A percentile compares a stretch with the other conserved stretches of the same genome.
Evolutionary conservation across 1,284 basidiomycete species (phyloP).

Genomic region (Neotropicomus parvogracilis): DNA sequence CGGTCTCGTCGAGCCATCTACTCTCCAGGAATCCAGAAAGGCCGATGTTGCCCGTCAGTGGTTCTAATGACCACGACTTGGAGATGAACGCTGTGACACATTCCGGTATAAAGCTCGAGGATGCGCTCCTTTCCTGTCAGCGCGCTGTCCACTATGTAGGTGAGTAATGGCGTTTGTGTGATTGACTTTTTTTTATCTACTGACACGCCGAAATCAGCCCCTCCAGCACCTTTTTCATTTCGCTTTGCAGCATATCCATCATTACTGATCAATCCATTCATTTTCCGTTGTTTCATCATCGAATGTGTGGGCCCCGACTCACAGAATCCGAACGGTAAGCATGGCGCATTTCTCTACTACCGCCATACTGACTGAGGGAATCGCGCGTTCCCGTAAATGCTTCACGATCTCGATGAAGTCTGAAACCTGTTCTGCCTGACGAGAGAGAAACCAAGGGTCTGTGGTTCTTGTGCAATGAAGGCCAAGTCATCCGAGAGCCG

Average conservation of each 20-base stretch:
- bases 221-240: constrained; percentile 10
- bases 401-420: no score
- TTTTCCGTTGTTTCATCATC: constrained; percentile 14
- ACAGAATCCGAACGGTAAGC: no score
- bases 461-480: no score
- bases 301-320: constrained; percentile 1
- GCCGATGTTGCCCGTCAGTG: constrained; percentile 21
- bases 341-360: no score
- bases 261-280: constrained; percentile 36
- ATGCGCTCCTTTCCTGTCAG: constrained; percentile 68
- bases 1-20: constrained; percentile 27
- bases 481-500: no score
- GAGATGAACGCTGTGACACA: constrained; percentile 29
- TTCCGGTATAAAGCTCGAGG: constrained; percentile 53
- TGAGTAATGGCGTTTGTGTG: constrained; percentile 12
- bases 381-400: no score
- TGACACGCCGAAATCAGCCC: constrained; percentile 18
- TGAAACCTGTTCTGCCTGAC: no score
- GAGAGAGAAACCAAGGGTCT: no score
- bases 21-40: constrained; percentile 30
- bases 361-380: no score
- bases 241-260: constrained; percentile 31
- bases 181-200: background rate
- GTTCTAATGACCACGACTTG: constrained; percentile 26
- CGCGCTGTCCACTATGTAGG: constrained; percentile 51